Percentiles rank a stretch among this genome's conserved stretches.
Conservation (phyloP, 306 rosid species). For the Calophaca sinica region DNA sequence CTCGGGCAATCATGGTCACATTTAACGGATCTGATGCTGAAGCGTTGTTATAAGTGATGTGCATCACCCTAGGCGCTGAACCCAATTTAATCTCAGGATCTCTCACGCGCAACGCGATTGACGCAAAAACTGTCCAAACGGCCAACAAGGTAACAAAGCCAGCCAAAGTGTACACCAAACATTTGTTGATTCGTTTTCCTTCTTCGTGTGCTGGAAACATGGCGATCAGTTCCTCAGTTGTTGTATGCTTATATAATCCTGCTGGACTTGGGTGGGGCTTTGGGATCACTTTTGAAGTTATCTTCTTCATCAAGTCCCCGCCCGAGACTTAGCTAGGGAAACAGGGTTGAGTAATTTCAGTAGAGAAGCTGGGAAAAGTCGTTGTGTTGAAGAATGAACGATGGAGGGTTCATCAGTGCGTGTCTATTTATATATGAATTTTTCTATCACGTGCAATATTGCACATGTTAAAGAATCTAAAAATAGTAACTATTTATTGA, state of each 20-base stretch:
- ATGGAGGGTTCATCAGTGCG: neutral
- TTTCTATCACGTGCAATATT: too few species aligned
- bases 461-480: too few species aligned
- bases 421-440: too few species aligned
- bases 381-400: neutral
- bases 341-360: too few species aligned
- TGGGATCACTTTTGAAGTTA: neutral
- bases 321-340: too few species aligned
- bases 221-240: conserved; percentile 46
- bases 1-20: conserved; percentile 39
- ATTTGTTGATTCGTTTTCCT: conserved; percentile 53
- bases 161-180: conserved; percentile 61
- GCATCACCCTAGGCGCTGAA: conserved; percentile 41
- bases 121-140: conserved; percentile 49
- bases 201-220: conserved; percentile 44
- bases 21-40: conserved; percentile 42
- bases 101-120: conserved; percentile 43
- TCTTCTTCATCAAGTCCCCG: neutral
- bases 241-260: conserved; percentile 22
- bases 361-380: neutral
- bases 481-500: too few species aligned
- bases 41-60: conserved; percentile 20
- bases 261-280: neutral
- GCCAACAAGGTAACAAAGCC: conserved; percentile 43
- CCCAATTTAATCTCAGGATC: conserved; percentile 48